A percentile compares a stretch with the other conserved stretches of the same genome.
Evolutionary conservation across 1,139 yeast species (phyloP).

Genomic region (Hemisphaericaspora subhashii): DNA sequence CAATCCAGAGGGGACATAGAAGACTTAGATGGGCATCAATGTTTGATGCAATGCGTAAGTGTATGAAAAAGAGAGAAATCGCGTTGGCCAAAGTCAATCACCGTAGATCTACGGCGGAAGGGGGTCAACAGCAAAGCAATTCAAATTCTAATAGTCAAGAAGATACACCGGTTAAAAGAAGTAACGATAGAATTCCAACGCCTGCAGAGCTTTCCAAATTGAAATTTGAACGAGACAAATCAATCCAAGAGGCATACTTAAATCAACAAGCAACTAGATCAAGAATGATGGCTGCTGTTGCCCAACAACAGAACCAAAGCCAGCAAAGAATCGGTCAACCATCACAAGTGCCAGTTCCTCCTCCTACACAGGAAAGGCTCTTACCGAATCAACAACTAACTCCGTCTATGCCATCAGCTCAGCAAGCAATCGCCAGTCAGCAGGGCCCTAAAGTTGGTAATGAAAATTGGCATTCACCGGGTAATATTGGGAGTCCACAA

Average conservation of each 20-base stretch:
- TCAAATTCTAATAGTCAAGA: constrained; percentile 9
- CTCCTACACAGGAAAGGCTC: constrained; percentile 1
- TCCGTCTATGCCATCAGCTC: constrained; percentile 1
- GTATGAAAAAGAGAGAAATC: constrained; percentile 82
- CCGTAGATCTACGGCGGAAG: constrained; percentile 22
- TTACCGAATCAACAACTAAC: constrained; percentile 2
- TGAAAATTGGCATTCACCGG: constrained; percentile 5
- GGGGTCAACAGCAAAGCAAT: constrained; percentile 20
- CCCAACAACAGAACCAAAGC: constrained; percentile 26
- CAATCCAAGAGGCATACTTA: constrained; percentile 70
- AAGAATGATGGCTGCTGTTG: constrained; percentile 43
- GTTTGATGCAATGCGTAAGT: constrained; percentile 92
- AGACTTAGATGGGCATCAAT: constrained; percentile 89
- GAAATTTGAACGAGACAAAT: constrained; percentile 83
- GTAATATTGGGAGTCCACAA: constrained; percentile 3
- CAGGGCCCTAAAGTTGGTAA: not conserved
- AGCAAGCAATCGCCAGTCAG: constrained; percentile 1
- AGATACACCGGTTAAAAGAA: constrained; percentile 14
- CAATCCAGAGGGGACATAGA: constrained; percentile 89
- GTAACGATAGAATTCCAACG: constrained; percentile 54
- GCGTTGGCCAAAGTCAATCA: constrained; percentile 37
- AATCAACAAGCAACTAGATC: constrained; percentile 50
- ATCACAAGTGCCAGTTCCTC: constrained; percentile 15
- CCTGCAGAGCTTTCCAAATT: constrained; percentile 81
- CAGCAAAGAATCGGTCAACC: constrained; percentile 11